Evolutionary conservation across 176 grass and related monocot genomes (phyloP).

Genomic region (Triticum timopheevii): DNA sequence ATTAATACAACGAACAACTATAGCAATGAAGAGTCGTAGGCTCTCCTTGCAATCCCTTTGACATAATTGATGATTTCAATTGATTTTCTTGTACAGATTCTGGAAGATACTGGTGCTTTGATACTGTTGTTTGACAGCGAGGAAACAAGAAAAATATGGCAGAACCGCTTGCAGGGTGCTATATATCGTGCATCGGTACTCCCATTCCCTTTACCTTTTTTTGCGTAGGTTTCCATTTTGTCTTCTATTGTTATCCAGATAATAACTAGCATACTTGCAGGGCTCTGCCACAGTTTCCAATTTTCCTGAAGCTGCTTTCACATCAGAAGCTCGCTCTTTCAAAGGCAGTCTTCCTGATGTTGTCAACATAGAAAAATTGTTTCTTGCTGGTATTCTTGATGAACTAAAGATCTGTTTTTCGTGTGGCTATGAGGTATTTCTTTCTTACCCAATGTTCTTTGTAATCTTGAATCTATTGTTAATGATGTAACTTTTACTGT

Average conservation of each 20-base stretch:
- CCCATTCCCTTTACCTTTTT: not conserved
- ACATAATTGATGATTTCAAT: conserved; percentile 33
- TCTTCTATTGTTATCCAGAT: conserved; percentile 28
- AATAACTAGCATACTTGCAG: conserved; percentile 46
- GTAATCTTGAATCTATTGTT: conserved; percentile 27
- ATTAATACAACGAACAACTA: not conserved
- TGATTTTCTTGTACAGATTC: conserved; percentile 57
- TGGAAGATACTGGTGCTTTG: conserved; percentile 83
- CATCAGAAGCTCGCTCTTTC: conserved; percentile 45
- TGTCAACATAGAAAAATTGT: conserved; percentile 73
- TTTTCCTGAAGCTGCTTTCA: conserved; percentile 55
- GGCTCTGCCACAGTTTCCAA: conserved; percentile 61
- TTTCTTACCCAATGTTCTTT: conserved; percentile 18
- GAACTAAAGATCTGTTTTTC: conserved; percentile 86
- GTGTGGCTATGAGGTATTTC: conserved; percentile 80
- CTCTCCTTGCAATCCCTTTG: conserved; percentile 2
- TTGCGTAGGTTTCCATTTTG: conserved; percentile 7
- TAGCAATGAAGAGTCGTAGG: not conserved
- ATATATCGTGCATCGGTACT: conserved; percentile 98
- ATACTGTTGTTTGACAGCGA: conserved; percentile 77
- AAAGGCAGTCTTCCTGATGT: conserved; percentile 49
- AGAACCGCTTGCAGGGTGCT: conserved; percentile 83
- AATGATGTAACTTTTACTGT: conserved; percentile 22
- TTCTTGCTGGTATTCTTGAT: conserved; percentile 91
- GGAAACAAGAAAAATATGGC: conserved; percentile 72